These are phyloP conservation scores for Cladosporium cucumerinum DNA, from an alignment of 2,329 filamentous ascomycete species.

Conservation along the genomic window DNA sequence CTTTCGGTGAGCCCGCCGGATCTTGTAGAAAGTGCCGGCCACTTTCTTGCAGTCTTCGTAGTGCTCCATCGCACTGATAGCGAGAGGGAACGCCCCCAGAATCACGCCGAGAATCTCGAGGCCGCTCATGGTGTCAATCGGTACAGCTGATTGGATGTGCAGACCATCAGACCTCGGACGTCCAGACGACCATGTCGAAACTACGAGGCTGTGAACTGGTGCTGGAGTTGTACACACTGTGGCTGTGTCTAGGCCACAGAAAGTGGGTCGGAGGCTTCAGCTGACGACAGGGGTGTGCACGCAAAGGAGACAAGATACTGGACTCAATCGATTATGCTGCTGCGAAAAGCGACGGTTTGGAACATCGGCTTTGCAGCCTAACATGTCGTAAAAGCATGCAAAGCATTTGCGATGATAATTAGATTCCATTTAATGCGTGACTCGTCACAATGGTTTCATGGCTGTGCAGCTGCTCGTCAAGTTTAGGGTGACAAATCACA, in stretches of 20 bases:
- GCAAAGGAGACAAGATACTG: background rate
- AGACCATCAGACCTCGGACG: background rate
- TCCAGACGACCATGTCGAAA: background rate
- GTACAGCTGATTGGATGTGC: background rate
- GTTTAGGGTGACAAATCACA: background rate
- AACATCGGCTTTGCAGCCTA: background rate
- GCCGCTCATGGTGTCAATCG: slow-evolving; percentile 4
- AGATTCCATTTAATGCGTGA: background rate
- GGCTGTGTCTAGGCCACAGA: background rate
- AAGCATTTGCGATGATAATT: background rate
- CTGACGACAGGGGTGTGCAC: background rate
- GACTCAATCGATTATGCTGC: background rate
- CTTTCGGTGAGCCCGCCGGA: slow-evolving; percentile 28
- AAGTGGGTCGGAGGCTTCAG: background rate
- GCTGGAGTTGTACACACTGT: background rate
- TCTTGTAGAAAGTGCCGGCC: slow-evolving; percentile 27
- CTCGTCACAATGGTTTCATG: fast-evolving
- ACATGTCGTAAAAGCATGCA: background rate
- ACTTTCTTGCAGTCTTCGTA: slow-evolving; percentile 25
- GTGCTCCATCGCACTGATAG: slow-evolving; percentile 30
- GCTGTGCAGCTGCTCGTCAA: background rate
- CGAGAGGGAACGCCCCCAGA: slow-evolving; percentile 32
- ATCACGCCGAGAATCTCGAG: slow-evolving; percentile 34
- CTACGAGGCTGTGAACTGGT: background rate
- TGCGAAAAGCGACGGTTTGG: background rate